These are phyloP conservation scores for Quercus rubra DNA, from an alignment of 306 rosid genomes.

Conservation along the genomic window DNA sequence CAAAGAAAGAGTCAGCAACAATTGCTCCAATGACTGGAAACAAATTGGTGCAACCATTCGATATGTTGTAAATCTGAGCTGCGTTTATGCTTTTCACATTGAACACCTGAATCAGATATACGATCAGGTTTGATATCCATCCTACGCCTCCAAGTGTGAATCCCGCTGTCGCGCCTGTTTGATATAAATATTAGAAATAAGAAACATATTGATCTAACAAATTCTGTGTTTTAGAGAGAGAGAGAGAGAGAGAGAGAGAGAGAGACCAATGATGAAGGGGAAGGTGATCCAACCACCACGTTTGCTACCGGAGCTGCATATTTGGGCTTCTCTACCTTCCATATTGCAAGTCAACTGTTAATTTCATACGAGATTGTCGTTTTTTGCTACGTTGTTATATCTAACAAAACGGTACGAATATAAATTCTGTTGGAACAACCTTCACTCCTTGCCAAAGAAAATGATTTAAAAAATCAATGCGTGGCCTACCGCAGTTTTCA, in stretches of 20 bases:
- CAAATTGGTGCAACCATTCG: slow-evolving; percentile 26
- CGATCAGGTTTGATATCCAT: slow-evolving; percentile 35
- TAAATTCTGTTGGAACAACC: background rate
- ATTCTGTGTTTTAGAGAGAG: background rate
- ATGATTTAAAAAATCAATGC: background rate
- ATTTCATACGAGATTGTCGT: background rate
- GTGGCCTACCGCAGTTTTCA: background rate
- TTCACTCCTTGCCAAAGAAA: background rate
- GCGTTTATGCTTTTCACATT: slow-evolving; percentile 45
- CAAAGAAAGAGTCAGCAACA: slow-evolving; percentile 46
- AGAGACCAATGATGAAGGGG: slow-evolving; percentile 38
- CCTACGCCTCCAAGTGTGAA: slow-evolving; percentile 32
- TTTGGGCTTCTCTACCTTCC: slow-evolving; percentile 18
- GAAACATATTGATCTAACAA: no score
- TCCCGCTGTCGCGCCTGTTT: slow-evolving; percentile 34
- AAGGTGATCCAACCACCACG: slow-evolving; percentile 52
- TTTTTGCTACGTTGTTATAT: background rate
- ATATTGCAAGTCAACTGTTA: slow-evolving; percentile 6
- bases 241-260: background rate
- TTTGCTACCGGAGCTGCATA: background rate
- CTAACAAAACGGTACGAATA: background rate
- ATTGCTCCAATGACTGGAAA: slow-evolving; percentile 47
- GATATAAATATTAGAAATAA: background rate
- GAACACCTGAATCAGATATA: slow-evolving; percentile 39
- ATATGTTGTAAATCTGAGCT: slow-evolving; percentile 38